Base-by-base conservation (phyloP, 2,329 filamentous ascomycete species). In the Aspergillus phoenicis region DNA sequence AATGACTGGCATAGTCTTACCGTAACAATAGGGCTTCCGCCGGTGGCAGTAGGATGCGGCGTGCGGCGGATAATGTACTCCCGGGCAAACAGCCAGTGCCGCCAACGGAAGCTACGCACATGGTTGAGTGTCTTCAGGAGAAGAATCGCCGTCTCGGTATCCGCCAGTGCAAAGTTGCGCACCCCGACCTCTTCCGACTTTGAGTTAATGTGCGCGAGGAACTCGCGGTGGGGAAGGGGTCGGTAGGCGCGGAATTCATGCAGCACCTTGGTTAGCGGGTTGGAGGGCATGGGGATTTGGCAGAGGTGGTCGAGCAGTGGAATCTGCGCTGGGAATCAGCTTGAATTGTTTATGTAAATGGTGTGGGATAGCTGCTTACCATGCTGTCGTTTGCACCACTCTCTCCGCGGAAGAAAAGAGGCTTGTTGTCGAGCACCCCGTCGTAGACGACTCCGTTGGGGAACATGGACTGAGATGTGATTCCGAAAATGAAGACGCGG, bases 401-500 rank as follows among this genome's bases (percentile, higher is more conserved):
- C 80, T 97, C 94, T 67, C 94, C 94, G 33, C 94, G 89, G 85
- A 97, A 97, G 59, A 85, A 89, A 75, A 92, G 80, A 4, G 91
- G 89, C 73, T 90, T 82, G 66, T 78, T 74, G 62, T 89, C 87
- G 66, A 89, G 89, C 62, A 94, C 85, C 8, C 92, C 93, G 74
- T 96, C 90, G 75, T 97, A 97, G 51, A 96, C 79, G 7, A 97
- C 94, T 8, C 94, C 94, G 64, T 93, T 82, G 8, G 93, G 93
- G 77, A 97, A 97, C 93, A 97, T 97, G 70, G 87, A 89, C 78
- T 97, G 93, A 52, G 87, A 90, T 1, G 92, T 96, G 77, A 97
- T 97, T 69, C 94, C 94, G 73, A 97, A 97, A 80, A 97, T 97
- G 82, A 97, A 97, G 10, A 94, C 96, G 43, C 93, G 90, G 85